Evolutionary conservation across 352 stramenopile species (phyloP), one percentile per base, ranked within the genome.

Genomic region (Phytophthora capsici): DNA sequence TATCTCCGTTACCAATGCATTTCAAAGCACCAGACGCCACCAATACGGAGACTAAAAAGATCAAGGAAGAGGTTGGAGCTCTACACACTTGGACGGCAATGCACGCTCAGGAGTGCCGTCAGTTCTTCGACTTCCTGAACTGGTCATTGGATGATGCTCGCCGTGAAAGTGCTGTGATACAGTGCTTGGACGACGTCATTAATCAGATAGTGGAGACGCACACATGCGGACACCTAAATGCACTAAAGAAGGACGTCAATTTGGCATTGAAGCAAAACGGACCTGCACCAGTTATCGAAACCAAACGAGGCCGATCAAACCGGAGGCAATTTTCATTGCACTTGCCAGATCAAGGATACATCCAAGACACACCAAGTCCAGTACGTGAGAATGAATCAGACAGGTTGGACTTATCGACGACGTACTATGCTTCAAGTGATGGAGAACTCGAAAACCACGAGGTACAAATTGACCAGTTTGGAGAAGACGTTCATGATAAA

Each of bases 121-220:
- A 77, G 34, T 82, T 77, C 51, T 86, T 85, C 46, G 77, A 82
- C 52, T 90, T 84, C 45, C 40, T 88, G 34, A 73, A 69, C 45
- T 84, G 65, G 70, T 71, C 70, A 2, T 41, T 88, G 6, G 71
- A 86, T 51, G 48, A 74, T 26, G 38, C 45, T 17, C 53, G 61
- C 30, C 51, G 48, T 12, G 75, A 87, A 26, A 48, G 56, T 52
- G 61, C 25, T 37, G 77, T 82, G 26, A 43, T 34, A 6, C 66
- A 57, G 10, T 76, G 65, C 7, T 32, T 86, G 43, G 34, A 63
- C 7, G 55, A 59, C 6, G 38, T 72, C 4, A 61, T 83, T 25
- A 63, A 83, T 34, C 66, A 67, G 6, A 52, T 86, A 19, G 63
- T 64, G 0, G 71, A 83, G 38, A 48, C 37, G 0, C 48, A 66